These are phyloP conservation scores for Nannochloropsis oceanica DNA, from an alignment of 108 stramenopile genomes.

Conservation along the genomic window DNA sequence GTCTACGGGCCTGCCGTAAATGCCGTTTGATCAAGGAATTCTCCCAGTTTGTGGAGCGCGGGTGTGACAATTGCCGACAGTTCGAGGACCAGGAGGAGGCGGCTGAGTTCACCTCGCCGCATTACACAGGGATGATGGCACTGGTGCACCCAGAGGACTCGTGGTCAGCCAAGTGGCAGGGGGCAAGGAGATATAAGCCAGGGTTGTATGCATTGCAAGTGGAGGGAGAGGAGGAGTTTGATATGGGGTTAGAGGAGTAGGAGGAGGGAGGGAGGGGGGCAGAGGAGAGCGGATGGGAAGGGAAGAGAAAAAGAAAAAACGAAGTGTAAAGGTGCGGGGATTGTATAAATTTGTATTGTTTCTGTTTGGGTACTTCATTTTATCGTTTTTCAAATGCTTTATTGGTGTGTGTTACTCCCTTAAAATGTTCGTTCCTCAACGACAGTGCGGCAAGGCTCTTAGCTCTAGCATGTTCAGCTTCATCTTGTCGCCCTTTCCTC, in stretches of 20 bases:
- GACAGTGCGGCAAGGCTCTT: no score
- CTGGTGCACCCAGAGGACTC: not conserved
- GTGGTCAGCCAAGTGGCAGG: not conserved
- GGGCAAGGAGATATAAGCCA: not conserved
- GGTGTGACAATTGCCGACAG: not conserved
- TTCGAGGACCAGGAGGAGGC: not conserved
- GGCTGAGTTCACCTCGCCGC: not conserved
- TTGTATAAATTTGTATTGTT: no score
- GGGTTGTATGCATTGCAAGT: not conserved
- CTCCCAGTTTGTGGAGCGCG: not conserved
- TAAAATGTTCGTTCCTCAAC: no score
- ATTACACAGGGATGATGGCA: not conserved
- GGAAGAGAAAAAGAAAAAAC: no score
- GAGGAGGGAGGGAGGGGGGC: not conserved
- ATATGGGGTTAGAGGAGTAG: not conserved
- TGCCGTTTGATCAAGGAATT: not conserved
- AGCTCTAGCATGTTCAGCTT: no score
- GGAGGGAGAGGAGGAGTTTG: not conserved
- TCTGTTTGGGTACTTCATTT: no score
- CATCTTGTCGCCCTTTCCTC: no score
- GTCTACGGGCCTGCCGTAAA: not conserved
- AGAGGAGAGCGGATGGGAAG: no score
- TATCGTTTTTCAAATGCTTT: no score
- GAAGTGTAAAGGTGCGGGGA: no score
- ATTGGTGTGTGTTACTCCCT: no score